These are phyloP conservation scores for Fusarium graminum DNA, from an alignment of 2,329 filamentous ascomycete species.

Conservation along the genomic window DNA sequence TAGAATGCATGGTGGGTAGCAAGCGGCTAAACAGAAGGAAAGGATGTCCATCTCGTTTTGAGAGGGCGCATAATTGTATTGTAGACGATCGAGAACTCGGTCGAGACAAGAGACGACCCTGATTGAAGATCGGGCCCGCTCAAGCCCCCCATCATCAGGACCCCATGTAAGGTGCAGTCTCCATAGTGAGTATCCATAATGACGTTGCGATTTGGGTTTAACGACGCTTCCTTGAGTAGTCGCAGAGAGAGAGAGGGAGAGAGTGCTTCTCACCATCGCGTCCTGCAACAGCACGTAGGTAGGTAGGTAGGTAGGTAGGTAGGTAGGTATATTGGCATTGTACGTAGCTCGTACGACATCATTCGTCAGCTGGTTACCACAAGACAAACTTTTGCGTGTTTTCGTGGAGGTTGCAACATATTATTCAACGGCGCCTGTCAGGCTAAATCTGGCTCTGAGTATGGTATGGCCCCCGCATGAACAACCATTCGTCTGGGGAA, in stretches of 20 bases:
- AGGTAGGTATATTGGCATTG: no score
- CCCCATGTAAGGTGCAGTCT: background rate
- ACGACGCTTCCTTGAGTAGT: conserved; percentile 13
- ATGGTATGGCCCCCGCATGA: conserved; percentile 46
- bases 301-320: no score
- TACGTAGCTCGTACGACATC: conserved; percentile 16
- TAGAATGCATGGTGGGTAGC: background rate
- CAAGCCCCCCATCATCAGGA: background rate
- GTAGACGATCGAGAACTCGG: conserved; percentile 22
- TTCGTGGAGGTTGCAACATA: conserved; percentile 29
- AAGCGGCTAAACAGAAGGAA: background rate
- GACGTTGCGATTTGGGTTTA: conserved; percentile 39
- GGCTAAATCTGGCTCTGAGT: conserved; percentile 26
- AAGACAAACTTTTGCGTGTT: conserved; percentile 11
- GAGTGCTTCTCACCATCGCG: background rate
- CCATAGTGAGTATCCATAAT: conserved; percentile 40
- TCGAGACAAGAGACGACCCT: conserved; percentile 35
- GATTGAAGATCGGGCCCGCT: conserved; percentile 45
- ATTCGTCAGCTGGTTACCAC: conserved; percentile 15
- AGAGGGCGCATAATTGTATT: conserved; percentile 3
- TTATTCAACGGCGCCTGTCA: conserved; percentile 31
- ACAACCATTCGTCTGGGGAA: conserved; percentile 38
- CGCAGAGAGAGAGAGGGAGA: no score
- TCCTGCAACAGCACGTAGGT: conserved; percentile 1
- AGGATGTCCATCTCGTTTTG: no score